Percentiles rank a stretch among this genome's conserved stretches.
Evolutionary conservation across 2,329 filamentous ascomycete genomes (phyloP).

Genomic region (Davidsoniella neocaledoniae): DNA sequence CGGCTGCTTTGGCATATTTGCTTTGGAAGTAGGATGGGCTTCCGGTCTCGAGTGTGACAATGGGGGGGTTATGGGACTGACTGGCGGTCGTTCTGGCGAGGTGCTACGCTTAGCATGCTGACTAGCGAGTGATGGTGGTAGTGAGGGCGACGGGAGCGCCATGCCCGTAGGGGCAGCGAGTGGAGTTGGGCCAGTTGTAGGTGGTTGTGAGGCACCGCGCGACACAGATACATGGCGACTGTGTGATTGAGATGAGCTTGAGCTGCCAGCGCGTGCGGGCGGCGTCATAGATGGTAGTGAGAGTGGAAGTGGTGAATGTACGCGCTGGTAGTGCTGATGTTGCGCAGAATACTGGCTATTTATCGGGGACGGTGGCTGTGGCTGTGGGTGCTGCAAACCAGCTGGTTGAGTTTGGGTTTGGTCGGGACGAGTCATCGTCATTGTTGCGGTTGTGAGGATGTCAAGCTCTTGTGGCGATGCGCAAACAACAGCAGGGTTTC

Average conservation of each 20-base stretch:
- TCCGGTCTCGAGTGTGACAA: constrained; percentile 21
- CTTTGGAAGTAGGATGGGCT: constrained; percentile 9
- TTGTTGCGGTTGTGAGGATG: not conserved
- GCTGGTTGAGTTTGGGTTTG: constrained; percentile 3
- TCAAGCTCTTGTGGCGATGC: no score
- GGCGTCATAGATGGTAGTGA: constrained; percentile 10
- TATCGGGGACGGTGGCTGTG: constrained; percentile 5
- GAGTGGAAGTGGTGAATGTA: constrained; percentile 10
- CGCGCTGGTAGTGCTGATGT: constrained; percentile 7
- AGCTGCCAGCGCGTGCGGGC: constrained; percentile 15
- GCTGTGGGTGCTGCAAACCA: constrained; percentile 10
- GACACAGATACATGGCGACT: constrained; percentile 13
- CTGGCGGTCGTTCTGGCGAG: constrained; percentile 31
- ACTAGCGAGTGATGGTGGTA: constrained; percentile 9
- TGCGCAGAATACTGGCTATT: constrained; percentile 6
- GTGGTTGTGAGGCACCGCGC: constrained; percentile 7
- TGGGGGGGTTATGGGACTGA: constrained; percentile 39
- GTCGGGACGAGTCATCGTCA: constrained; percentile 7
- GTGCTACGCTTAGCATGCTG: constrained; percentile 19
- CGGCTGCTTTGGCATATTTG: not conserved
- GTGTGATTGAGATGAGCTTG: constrained; percentile 19
- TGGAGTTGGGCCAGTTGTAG: constrained; percentile 2
- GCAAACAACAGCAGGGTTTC: not conserved
- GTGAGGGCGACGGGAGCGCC: constrained; percentile 7
- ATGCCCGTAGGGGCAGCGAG: constrained; percentile 9